Conservation (phyloP, 495 filamentous ascomycete species). For the Penicillium coprophilum region DNA sequence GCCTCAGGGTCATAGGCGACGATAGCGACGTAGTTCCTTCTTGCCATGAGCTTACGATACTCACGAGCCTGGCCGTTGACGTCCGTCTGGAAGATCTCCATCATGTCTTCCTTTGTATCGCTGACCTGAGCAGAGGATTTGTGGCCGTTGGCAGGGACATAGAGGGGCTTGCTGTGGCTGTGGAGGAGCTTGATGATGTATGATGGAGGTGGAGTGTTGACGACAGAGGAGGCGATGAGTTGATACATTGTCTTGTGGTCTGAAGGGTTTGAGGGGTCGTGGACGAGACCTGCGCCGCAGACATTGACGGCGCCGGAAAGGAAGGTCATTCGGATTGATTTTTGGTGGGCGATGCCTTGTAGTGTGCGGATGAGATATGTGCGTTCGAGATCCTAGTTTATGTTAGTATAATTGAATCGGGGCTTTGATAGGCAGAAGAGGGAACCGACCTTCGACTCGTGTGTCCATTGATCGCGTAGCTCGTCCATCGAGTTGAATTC, state of each 20-base stretch:
- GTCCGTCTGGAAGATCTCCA: constrained; percentile 95
- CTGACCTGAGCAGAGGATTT: constrained; percentile 55
- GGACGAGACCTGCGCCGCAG: constrained; percentile 89
- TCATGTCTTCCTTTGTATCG: constrained; percentile 99
- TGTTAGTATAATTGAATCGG: no score
- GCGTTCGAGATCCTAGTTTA: constrained; percentile 75
- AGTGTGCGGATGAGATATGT: constrained; percentile 96
- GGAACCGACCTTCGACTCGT: constrained; percentile 75
- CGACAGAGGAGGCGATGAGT: constrained; percentile 86
- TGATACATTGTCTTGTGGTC: constrained; percentile 99
- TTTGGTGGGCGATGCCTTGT: constrained; percentile 90
- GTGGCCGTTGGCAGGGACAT: constrained; percentile 88
- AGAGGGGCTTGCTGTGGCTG: constrained; percentile 78
- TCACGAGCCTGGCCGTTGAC: constrained; percentile 78
- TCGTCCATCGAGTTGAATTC: constrained; percentile 95
- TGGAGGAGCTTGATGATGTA: constrained; percentile 93
- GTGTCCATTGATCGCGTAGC: constrained; percentile 94
- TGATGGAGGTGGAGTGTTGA: constrained; percentile 77
- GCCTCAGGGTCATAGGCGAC: constrained; percentile 89
- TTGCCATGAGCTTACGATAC: constrained; percentile 83
- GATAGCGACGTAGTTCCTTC: constrained; percentile 91
- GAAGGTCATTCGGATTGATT: constrained; percentile 94
- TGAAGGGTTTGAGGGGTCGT: constrained; percentile 84
- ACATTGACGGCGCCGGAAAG: constrained; percentile 88
- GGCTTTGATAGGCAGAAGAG: no score